Conservation (phyloP, 805 yeast species). For the Barnettozyma pratensis region DNA sequence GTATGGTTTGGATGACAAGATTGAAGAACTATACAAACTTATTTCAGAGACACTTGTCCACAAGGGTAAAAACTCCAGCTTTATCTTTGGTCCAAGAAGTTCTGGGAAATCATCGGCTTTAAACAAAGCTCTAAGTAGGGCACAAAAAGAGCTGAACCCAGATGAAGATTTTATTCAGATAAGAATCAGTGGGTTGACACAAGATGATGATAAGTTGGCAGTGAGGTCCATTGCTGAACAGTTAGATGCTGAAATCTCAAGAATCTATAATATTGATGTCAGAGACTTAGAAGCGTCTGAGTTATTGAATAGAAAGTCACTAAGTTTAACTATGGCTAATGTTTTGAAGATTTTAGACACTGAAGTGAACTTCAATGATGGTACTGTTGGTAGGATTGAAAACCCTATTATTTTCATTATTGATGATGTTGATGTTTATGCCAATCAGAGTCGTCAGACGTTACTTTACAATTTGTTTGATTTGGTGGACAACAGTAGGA, state of each 20-base stretch:
- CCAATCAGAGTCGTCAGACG: conserved; percentile 70
- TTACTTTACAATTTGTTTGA: conserved; percentile 85
- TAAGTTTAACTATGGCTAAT: conserved; percentile 56
- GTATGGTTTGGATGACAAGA: conserved; percentile 32
- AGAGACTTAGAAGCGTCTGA: conserved; percentile 21
- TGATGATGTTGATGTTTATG: conserved; percentile 82
- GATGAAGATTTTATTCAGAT: conserved; percentile 54
- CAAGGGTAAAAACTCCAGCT: conserved; percentile 75
- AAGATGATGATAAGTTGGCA: conserved; percentile 71
- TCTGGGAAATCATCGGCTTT: conserved; percentile 70
- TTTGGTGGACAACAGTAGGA: conserved; percentile 62
- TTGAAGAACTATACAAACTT: conserved; percentile 48
- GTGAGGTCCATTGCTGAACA: conserved; percentile 83
- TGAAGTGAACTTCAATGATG: conserved; percentile 13
- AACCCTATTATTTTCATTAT: conserved; percentile 66
- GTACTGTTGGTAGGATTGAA: conserved; percentile 13
- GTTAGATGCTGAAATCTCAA: conserved; percentile 46
- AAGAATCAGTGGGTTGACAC: conserved; percentile 63
- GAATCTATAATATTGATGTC: conserved; percentile 25
- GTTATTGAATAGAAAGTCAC: conserved; percentile 46
- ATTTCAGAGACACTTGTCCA: conserved; percentile 60
- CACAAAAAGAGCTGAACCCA: conserved; percentile 30
- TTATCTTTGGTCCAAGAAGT: conserved; percentile 76
- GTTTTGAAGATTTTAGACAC: conserved; percentile 50
- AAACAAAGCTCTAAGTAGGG: conserved; percentile 42